Conservation (phyloP, 2,329 filamentous ascomycete species). For the Xylariaceae sp. region DNA sequence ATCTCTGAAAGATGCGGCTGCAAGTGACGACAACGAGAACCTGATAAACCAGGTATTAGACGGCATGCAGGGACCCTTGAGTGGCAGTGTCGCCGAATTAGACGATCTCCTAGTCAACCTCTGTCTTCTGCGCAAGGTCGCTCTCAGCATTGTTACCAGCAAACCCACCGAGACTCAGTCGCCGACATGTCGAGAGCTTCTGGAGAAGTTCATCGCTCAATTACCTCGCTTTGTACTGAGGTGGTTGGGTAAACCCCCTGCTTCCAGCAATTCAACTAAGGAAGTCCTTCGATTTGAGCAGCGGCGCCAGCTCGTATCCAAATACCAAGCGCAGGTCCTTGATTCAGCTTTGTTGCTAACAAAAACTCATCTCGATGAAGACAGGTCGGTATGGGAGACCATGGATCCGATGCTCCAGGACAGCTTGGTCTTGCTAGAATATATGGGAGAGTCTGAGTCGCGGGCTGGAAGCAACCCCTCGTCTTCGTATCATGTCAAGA, state of each 20-base stretch:
- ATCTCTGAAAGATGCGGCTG: conserved; percentile 43
- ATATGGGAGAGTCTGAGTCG: conserved; percentile 40
- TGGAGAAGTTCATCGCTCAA: conserved; percentile 53
- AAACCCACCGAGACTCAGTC: conserved; percentile 4
- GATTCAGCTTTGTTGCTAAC: conserved; percentile 55
- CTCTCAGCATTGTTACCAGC: conserved; percentile 42
- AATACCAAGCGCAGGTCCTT: conserved; percentile 51
- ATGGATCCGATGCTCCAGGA: conserved; percentile 55
- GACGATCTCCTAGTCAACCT: conserved; percentile 57
- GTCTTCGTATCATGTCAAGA: conserved; percentile 54
- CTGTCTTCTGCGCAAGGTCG: conserved; percentile 50
- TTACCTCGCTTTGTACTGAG: conserved; percentile 56
- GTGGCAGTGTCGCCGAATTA: conserved; percentile 54
- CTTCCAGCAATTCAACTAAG: conserved; percentile 48
- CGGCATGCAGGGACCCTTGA: conserved; percentile 53
- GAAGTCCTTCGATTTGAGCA: conserved; percentile 58
- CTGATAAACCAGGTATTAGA: conserved; percentile 47
- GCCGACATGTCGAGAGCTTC: conserved; percentile 30
- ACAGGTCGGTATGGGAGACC: conserved; percentile 46
- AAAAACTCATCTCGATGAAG: conserved; percentile 47
- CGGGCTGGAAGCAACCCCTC: conserved; percentile 29
- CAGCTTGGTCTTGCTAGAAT: conserved; percentile 48
- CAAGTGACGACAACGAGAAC: conserved; percentile 39
- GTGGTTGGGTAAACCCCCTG: conserved; percentile 56
- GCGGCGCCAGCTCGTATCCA: conserved; percentile 47